Evolutionary conservation across 108 stramenopile species (phyloP).

Genomic region (Seminavis robusta): DNA sequence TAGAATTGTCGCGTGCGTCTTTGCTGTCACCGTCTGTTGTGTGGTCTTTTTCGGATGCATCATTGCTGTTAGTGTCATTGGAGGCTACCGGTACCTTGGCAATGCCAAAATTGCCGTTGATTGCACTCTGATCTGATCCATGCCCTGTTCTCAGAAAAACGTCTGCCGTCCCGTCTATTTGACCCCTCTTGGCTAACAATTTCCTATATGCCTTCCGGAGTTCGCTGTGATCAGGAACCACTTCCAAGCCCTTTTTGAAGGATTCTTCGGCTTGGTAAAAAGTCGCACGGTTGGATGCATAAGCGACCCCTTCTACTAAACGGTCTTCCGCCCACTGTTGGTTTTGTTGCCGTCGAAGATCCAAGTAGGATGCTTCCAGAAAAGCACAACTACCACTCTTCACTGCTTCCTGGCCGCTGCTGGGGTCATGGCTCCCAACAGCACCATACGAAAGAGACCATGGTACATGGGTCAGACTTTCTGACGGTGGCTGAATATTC

Average conservation of each 20-base stretch:
- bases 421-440: no score
- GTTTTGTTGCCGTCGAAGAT: constrained; percentile 32
- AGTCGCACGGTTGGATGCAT: neutral
- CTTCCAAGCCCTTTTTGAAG: constrained; percentile 24
- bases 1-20: neutral
- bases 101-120: neutral
- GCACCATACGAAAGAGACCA: no score
- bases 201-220: constrained; percentile 13
- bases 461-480: no score
- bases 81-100: neutral
- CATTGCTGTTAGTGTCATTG: neutral
- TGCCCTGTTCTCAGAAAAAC: neutral
- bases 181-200: constrained; percentile 1
- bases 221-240: constrained; percentile 24
- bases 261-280: constrained; percentile 10
- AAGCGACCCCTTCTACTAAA: constrained; percentile 12
- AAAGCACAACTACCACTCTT: no score
- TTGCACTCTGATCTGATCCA: neutral
- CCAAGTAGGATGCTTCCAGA: constrained; percentile 28
- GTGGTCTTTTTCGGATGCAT: neutral
- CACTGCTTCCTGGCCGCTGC: no score
- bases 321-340: constrained; percentile 16
- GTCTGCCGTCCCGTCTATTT: neutral
- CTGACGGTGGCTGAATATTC: no score
- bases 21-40: neutral